These are phyloP conservation scores for Podosphaera fusca DNA, from an alignment of 2,329 filamentous ascomycete species.

Conservation along the genomic window DNA sequence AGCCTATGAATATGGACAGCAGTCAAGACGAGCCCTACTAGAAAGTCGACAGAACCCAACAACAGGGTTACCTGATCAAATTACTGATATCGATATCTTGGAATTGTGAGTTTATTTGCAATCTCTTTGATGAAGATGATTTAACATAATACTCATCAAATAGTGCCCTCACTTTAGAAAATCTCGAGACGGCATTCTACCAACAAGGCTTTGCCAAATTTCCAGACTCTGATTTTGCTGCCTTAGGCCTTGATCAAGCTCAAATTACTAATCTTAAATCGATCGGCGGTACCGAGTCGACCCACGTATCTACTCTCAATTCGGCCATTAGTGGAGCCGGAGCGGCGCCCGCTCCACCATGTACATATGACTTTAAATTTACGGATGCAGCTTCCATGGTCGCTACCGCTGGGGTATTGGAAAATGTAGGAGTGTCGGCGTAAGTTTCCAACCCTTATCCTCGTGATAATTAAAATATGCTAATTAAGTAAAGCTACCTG, in stretches of 20 bases:
- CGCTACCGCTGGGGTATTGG: conserved; percentile 43
- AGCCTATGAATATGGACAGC: conserved; percentile 8
- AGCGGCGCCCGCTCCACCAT: conserved; percentile 41
- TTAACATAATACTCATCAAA: neutral
- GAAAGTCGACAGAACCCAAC: conserved; percentile 11
- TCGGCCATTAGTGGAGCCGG: conserved; percentile 37
- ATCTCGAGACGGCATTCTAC: conserved; percentile 54
- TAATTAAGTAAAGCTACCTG: conserved; percentile 22
- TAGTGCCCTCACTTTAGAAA: conserved; percentile 49
- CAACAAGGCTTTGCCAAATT: conserved; percentile 46
- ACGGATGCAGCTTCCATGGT: conserved; percentile 44
- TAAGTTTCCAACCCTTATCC: conserved; percentile 18
- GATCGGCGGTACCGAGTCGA: conserved; percentile 38
- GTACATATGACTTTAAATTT: conserved; percentile 50
- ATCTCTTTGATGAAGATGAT: neutral
- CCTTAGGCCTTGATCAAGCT: conserved; percentile 30
- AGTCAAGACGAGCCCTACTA: conserved; percentile 6
- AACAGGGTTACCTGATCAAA: conserved; percentile 16
- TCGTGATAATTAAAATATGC: conserved; percentile 2
- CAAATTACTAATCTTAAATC: conserved; percentile 36
- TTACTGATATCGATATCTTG: conserved; percentile 27
- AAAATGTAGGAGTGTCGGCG: conserved; percentile 52
- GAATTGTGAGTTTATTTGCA: conserved; percentile 23
- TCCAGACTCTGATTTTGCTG: conserved; percentile 37
- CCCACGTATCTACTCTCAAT: conserved; percentile 36